phyloP scores from a whole-genome alignment of 805 yeast genomes.

The Candida insectalens region DNA sequence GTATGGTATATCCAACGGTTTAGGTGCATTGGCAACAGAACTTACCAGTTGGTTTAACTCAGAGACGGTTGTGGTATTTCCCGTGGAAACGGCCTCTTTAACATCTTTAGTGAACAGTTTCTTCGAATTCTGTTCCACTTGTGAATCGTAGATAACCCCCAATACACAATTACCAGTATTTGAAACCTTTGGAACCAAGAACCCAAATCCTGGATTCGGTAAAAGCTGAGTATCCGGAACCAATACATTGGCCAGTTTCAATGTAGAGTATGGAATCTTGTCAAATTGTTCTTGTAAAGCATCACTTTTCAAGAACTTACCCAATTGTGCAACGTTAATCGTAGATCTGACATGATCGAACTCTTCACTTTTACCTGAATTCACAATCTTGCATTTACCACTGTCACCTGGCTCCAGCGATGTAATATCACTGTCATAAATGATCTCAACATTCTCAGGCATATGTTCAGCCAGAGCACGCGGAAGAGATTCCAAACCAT shows the following conservation, averaged over 20 bases:
- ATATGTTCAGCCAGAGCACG: slow-evolving; percentile 30
- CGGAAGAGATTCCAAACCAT: slow-evolving; percentile 50
- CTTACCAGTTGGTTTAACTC: slow-evolving; percentile 2
- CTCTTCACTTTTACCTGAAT: slow-evolving; percentile 6
- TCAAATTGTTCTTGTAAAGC: slow-evolving; percentile 9
- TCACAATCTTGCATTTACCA: slow-evolving; percentile 11
- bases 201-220: slow-evolving; percentile 68
- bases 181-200: slow-evolving; percentile 57
- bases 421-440: slow-evolving; percentile 20
- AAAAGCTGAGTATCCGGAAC: slow-evolving; percentile 35
- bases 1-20: slow-evolving; percentile 24
- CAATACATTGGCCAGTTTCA: slow-evolving; percentile 65
- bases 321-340: slow-evolving; percentile 33
- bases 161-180: slow-evolving; percentile 43
- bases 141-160: slow-evolving; percentile 89
- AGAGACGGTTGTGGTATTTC: slow-evolving; percentile 5
- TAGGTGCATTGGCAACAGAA: slow-evolving; percentile 7
- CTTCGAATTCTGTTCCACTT: slow-evolving; percentile 50
- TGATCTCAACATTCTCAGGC: slow-evolving; percentile 31
- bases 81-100: slow-evolving; percentile 4
- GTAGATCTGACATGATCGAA: slow-evolving; percentile 57
- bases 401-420: slow-evolving; percentile 6
- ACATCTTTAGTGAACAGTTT: slow-evolving; percentile 15
- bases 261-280: slow-evolving; percentile 29
- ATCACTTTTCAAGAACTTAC: slow-evolving; percentile 20